These are phyloP conservation scores for Aspergillus funiculosus DNA, from an alignment of 495 filamentous ascomycete genomes.

Conservation along the genomic window DNA sequence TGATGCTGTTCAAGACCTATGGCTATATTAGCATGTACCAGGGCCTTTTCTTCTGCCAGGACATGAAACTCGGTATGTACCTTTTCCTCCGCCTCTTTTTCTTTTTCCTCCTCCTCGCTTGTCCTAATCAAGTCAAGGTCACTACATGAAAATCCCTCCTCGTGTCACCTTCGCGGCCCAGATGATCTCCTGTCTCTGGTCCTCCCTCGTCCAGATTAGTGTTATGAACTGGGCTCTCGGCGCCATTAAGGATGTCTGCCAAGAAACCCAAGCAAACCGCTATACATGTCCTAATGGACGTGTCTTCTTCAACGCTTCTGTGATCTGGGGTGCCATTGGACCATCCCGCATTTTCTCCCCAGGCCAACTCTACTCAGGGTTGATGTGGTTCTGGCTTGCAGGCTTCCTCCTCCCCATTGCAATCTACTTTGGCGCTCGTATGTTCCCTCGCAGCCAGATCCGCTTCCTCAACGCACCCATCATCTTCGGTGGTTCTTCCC, in stretches of 20 bases:
- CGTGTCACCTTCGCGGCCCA: slow-evolving; percentile 54
- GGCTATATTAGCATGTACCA: slow-evolving; percentile 55
- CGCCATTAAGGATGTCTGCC: slow-evolving; percentile 49
- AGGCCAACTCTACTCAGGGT: slow-evolving; percentile 39
- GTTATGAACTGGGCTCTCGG: slow-evolving; percentile 59
- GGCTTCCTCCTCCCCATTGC: slow-evolving; percentile 42
- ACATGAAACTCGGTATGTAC: slow-evolving; percentile 46
- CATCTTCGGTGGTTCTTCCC: slow-evolving; percentile 41
- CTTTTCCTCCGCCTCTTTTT: too few relatives aligned
- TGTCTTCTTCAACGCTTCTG: slow-evolving; percentile 53
- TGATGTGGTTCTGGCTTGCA: slow-evolving; percentile 49
- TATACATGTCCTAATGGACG: slow-evolving; percentile 58
- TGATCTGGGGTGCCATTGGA: slow-evolving; percentile 53
- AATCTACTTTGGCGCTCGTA: slow-evolving; percentile 42
- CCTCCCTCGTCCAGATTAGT: slow-evolving; percentile 52
- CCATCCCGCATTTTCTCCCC: slow-evolving; percentile 47
- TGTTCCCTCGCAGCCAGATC: slow-evolving; percentile 36
- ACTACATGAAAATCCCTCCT: slow-evolving; percentile 64
- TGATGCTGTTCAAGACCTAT: slow-evolving; percentile 63
- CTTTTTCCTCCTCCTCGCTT: too few relatives aligned
- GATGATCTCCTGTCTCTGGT: slow-evolving; percentile 50
- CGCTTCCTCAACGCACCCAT: slow-evolving; percentile 44
- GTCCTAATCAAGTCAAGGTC: slow-evolving; percentile 29
- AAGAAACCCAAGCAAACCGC: slow-evolving; percentile 41
- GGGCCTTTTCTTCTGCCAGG: slow-evolving; percentile 47